Percentiles rank a stretch among this genome's conserved stretches.
Evolutionary conservation across 495 filamentous ascomycete species (phyloP).

Genomic region (Penicillium parvum): DNA sequence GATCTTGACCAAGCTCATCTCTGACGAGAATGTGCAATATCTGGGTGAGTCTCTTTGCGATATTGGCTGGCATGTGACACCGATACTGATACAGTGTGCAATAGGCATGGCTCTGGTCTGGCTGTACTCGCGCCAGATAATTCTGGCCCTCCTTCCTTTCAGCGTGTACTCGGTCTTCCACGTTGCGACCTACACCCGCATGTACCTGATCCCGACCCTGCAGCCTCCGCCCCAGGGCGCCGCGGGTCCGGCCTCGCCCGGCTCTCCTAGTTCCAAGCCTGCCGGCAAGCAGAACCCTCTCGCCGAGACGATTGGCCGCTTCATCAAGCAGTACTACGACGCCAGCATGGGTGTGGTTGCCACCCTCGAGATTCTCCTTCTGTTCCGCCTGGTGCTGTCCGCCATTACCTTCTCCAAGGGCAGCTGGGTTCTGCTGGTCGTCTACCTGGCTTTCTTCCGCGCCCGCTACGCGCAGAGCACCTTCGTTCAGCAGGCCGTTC

Average conservation of each 20-base stretch:
- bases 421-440: conserved; percentile 76
- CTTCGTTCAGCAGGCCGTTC: conserved; percentile 81
- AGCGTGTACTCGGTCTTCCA: conserved; percentile 98
- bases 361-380: conserved; percentile 69
- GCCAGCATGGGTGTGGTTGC: conserved; percentile 78
- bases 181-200: conserved; percentile 69
- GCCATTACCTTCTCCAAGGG: conserved; percentile 82
- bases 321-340: conserved; percentile 98
- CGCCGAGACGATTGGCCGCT: conserved; percentile 77
- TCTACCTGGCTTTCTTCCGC: conserved; percentile 92
- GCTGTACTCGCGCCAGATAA: conserved; percentile 86
- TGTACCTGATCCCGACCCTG: conserved; percentile 50
- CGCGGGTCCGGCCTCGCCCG: conserved; percentile 50
- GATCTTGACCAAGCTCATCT: conserved; percentile 58
- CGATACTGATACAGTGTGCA: conserved; percentile 2
- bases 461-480: conserved; percentile 84
- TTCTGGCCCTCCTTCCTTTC: conserved; percentile 88
- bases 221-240: conserved; percentile 33
- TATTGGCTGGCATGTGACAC: not conserved
- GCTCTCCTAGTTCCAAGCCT: conserved; percentile 50
- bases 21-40: conserved; percentile 97
- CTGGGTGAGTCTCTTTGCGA: conserved; percentile 59
- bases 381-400: conserved; percentile 73
- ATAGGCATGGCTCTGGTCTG: conserved; percentile 91
- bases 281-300: conserved; percentile 60